Evolutionary conservation across 1,284 basidiomycete genomes (phyloP).

Genomic region (Moniliophthora roreri): DNA sequence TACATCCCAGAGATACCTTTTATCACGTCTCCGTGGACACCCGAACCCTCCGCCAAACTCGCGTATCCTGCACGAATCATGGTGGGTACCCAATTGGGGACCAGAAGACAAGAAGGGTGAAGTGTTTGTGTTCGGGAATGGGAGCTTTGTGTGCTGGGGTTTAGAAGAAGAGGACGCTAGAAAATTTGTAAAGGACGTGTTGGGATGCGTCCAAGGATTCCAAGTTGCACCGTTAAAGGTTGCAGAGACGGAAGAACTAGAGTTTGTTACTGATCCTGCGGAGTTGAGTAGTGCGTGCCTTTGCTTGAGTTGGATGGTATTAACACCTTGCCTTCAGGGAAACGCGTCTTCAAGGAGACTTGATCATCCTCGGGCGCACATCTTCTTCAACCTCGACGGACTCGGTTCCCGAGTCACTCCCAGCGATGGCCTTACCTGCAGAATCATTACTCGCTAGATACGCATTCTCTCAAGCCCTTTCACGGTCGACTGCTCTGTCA

Average conservation of each 20-base stretch:
- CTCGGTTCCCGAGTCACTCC: conserved; percentile 42
- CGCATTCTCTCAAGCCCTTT: conserved; percentile 86
- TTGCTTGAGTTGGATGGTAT: conserved; percentile 16
- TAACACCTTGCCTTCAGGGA: conserved; percentile 41
- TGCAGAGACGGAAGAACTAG: conserved; percentile 84
- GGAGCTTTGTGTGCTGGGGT: conserved; percentile 88
- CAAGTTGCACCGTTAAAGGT: conserved; percentile 68
- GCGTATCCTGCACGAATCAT: conserved; percentile 67
- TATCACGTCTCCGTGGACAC: conserved; percentile 53
- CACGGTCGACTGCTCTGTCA: conserved; percentile 82
- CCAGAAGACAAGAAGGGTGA: conserved; percentile 72
- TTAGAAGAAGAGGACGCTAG: conserved; percentile 77
- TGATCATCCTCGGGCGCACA: conserved; percentile 83
- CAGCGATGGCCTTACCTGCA: conserved; percentile 51
- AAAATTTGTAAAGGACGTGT: conserved; percentile 64
- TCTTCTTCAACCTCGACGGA: conserved; percentile 48
- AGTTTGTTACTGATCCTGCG: conserved; percentile 85
- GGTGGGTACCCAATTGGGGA: conserved; percentile 77
- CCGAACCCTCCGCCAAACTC: conserved; percentile 49
- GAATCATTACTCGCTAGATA: conserved; percentile 82
- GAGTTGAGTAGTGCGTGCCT: conserved; percentile 47
- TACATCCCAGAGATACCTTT: conserved; percentile 73
- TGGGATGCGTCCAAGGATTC: conserved; percentile 51
- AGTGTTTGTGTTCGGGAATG: conserved; percentile 83
- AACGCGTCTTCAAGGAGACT: conserved; percentile 84